These are phyloP conservation scores for Xylaria acuta DNA, from an alignment of 495 filamentous ascomycete species.

Conservation along the genomic window DNA sequence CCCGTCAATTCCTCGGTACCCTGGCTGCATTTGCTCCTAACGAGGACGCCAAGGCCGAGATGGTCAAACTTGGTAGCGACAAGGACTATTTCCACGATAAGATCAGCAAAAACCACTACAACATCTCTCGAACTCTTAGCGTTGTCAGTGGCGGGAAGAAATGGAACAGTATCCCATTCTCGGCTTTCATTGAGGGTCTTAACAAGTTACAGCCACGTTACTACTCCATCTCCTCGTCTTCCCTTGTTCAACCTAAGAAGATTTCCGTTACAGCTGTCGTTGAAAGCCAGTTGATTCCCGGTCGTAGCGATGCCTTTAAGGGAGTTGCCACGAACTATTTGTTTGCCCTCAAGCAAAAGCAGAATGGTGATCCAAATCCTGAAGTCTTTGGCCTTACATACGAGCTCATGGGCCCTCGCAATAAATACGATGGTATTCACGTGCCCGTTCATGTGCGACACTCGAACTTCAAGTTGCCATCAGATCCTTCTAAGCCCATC, in stretches of 20 bases:
- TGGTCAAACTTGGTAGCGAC: slow-evolving; percentile 86
- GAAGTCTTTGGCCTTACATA: slow-evolving; percentile 89
- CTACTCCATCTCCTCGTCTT: slow-evolving; percentile 99
- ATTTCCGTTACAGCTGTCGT: slow-evolving; percentile 96
- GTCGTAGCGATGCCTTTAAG: slow-evolving; percentile 80
- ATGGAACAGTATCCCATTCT: slow-evolving; percentile 90
- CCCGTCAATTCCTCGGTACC: slow-evolving; percentile 90
- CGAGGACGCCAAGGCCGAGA: slow-evolving; percentile 81
- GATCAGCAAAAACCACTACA: slow-evolving; percentile 81
- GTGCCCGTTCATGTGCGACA: slow-evolving; percentile 95
- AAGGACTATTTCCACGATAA: slow-evolving; percentile 96
- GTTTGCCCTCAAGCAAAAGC: slow-evolving; percentile 94
- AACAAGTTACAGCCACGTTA: slow-evolving; percentile 96
- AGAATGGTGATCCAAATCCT: slow-evolving; percentile 86
- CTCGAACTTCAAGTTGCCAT: slow-evolving; percentile 99
- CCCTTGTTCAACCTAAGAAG: slow-evolving; percentile 88
- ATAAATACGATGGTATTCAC: slow-evolving; percentile 96
- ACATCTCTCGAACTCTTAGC: slow-evolving; percentile 88
- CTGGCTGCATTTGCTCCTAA: slow-evolving; percentile 90
- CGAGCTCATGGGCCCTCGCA: slow-evolving; percentile 86
- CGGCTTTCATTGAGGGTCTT: slow-evolving; percentile 89
- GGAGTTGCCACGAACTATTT: slow-evolving; percentile 98
- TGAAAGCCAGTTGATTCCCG: slow-evolving; percentile 78
- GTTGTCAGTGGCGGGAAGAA: slow-evolving; percentile 69
- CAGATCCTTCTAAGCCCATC: slow-evolving; percentile 89